These are phyloP conservation scores for Trichoderma orchidacearum DNA, from an alignment of 495 filamentous ascomycete species.

Conservation along the genomic window DNA sequence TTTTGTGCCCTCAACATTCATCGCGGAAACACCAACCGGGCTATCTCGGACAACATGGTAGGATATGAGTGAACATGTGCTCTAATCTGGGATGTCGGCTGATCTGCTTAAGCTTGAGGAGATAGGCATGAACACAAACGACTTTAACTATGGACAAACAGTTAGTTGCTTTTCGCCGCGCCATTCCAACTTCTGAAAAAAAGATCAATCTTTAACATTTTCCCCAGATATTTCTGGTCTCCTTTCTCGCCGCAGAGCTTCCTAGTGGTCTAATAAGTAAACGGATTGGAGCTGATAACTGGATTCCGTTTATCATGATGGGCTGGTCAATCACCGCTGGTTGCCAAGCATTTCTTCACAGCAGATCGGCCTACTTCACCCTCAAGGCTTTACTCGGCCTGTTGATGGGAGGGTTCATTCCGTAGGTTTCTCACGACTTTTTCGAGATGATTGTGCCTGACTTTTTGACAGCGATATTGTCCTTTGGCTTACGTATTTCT, in stretches of 20 bases:
- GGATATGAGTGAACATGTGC: not conserved
- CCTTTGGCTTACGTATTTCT: constrained; percentile 40
- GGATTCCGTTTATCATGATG: constrained; percentile 33
- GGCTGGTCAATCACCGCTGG: constrained; percentile 27
- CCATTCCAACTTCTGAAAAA: not conserved
- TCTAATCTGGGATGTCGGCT: not conserved
- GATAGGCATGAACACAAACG: constrained; percentile 31
- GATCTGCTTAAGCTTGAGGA: constrained; percentile 11
- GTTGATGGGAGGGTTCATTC: constrained; percentile 36
- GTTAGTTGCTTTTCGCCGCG: not conserved
- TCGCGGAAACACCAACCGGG: constrained; percentile 28
- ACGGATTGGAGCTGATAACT: constrained; percentile 30
- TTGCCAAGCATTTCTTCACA: constrained; percentile 24
- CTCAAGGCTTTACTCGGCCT: constrained; percentile 31
- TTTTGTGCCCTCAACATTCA: constrained; percentile 32
- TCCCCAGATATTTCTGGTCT: constrained; percentile 23
- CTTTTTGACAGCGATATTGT: constrained; percentile 20
- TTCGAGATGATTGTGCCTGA: not conserved
- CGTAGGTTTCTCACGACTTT: constrained; percentile 3
- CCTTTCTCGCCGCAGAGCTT: constrained; percentile 34
- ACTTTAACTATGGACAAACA: constrained; percentile 32
- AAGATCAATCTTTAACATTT: not conserved
- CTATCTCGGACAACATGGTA: constrained; percentile 26
- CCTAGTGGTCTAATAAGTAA: constrained; percentile 33
- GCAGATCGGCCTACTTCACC: constrained; percentile 22